Base-by-base conservation (phyloP, 306 rosid species). In the Chamaecrista fasciculata region DNA sequence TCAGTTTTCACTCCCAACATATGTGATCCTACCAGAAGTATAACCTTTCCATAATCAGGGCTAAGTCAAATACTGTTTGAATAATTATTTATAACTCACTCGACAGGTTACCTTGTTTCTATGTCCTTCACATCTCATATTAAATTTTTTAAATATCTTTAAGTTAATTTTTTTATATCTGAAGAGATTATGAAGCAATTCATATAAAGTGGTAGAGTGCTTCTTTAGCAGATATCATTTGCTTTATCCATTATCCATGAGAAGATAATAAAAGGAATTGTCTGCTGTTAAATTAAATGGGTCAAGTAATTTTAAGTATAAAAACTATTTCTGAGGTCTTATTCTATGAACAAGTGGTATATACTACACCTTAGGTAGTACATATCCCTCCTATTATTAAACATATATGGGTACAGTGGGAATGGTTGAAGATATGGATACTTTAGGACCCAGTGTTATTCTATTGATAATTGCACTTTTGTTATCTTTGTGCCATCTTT, bases 141-240 rank as follows among this genome's bases (percentile, higher is more conserved):
- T 10, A n/a, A 19, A 26, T 39, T 29, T 61, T 20, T 16, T 44
- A 34, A 42, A 40, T 63, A 15, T 23, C 15, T 15, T 23, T 11
- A 42, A 63, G n/a, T 12, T 42, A 21, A 40, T 42, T 11, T 43
- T 63, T 40, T 26, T 44, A 16, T 8, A 42, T 24, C 7, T 40
- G 1, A 56, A 56, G 39, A 34, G 36, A 64, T 57, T 62, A 33
- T 16, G 56, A 11, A 44, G 42, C 16, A 53, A 16, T 46, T 46
- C 10, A 6, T 3, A 18, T 3, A 43, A 39, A 16, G 28, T 33
- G 20, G 39, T 26, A 0, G 64, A 67, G 36, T 76, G 56, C 47
- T 26, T 75, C 48, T 59, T 75, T 19, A 67, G 56, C 37, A 19
- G 46, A 48, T 49, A 49, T 39, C 23, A 34, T 18, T 67, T 60